A percentile compares a stretch with the other conserved stretches of the same genome.
These are phyloP conservation scores for Dactylonectria estremocensis DNA, from an alignment of 2,329 filamentous ascomycete species.

Conservation along the genomic window DNA sequence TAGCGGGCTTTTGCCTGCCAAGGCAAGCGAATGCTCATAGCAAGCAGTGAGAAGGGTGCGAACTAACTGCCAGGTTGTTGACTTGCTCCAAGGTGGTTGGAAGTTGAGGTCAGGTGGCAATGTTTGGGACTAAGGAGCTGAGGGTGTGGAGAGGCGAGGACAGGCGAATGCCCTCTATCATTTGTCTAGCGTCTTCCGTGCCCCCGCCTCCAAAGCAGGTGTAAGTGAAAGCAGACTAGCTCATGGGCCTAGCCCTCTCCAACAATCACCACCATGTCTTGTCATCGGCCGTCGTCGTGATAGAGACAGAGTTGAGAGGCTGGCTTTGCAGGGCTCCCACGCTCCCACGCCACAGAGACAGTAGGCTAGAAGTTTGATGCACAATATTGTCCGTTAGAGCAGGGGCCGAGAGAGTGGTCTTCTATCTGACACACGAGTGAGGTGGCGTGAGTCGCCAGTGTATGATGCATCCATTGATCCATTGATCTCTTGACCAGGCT, in stretches of 20 bases:
- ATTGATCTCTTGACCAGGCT: neutral
- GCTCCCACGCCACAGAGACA: slow-evolving; percentile 19
- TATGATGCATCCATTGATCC: slow-evolving; percentile 12
- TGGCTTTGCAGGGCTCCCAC: slow-evolving; percentile 10
- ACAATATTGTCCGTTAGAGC: slow-evolving; percentile 34
- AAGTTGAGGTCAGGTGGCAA: slow-evolving; percentile 48
- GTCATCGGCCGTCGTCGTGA: slow-evolving; percentile 35
- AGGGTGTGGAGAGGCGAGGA: slow-evolving; percentile 39
- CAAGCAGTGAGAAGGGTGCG: slow-evolving; percentile 31
- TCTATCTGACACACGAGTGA: slow-evolving; percentile 38
- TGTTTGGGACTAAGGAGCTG: slow-evolving; percentile 35
- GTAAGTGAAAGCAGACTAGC: slow-evolving; percentile 42
- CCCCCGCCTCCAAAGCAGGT: slow-evolving; percentile 42
- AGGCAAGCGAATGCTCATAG: slow-evolving; percentile 9
- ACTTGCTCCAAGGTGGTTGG: slow-evolving; percentile 43
- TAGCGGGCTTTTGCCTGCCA: slow-evolving; percentile 16
- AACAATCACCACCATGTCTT: slow-evolving; percentile 39
- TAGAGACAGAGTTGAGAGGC: slow-evolving; percentile 34
- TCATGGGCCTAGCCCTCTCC: slow-evolving; percentile 21
- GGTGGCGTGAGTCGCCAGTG: slow-evolving; percentile 21
- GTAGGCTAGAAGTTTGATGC: slow-evolving; percentile 38
- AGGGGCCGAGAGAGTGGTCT: slow-evolving; percentile 30
- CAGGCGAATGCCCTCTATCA: too few relatives aligned
- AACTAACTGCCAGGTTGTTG: slow-evolving; percentile 30
- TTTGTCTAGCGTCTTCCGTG: slow-evolving; percentile 37